Base-by-base conservation (phyloP, 108 stramenopile genomes). In the Discostella pseudostelligera region DNA sequence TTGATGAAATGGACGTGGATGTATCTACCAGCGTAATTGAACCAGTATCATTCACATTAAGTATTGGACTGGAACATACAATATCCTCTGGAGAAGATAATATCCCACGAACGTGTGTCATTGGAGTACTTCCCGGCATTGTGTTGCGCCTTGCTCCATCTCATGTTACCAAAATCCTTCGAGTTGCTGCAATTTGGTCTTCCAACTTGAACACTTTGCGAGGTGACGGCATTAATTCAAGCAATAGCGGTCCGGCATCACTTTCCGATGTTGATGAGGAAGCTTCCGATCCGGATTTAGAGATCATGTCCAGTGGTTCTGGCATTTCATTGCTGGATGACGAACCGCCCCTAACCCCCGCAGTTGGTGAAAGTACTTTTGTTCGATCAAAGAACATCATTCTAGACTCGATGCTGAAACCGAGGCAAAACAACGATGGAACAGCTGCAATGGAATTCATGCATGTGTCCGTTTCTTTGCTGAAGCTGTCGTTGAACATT, bases 111-210 rank as follows among this genome's bases (percentile, higher is more conserved):
- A 69, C 80, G 46, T 93, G 88, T 64, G 70, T 77, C 39, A 73
- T 90, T 72, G 92, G 87, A 4, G 82, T 83, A 40, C 62, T 93
- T 24, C 88, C 88, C 8, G 70, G 84, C 0, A 82, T 93, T 42
- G 65, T 62, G 39, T 37, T 90, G 42, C 43, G 62, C 10, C 9
- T 88, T 14, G 87, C 88, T 17, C 88, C 85, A 25, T 55, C 56
- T 0, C 83, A 87, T 67, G 67, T 83, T 6, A 59, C 76, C 11
- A 68, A 78, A 43, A 71, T 87, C 35, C 69, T 92, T 51, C 57
- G 72, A 12, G 84, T 92, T 21, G 56, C 80, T 16, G 40, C 74
- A 3, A 70, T 76, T 43, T 92, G 90, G 90, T 70, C 75, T 54
- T 72, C 74, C 8, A 72, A 67, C 59, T 51, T 81, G 37, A 48